These are phyloP conservation scores for Lipomyces sp. DNA, from an alignment of 805 yeast species.

Conservation along the genomic window DNA sequence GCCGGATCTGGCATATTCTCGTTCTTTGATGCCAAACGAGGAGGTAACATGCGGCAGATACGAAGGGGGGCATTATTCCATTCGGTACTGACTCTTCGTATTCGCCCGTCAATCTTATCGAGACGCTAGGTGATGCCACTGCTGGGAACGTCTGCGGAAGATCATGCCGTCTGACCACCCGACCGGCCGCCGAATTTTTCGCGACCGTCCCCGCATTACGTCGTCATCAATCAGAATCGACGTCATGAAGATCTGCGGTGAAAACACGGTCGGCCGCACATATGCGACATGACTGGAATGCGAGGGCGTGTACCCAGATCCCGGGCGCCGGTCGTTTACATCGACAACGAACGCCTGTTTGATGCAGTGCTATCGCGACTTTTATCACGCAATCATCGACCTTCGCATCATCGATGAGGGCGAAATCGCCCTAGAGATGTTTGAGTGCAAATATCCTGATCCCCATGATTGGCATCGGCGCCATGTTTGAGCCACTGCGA, in stretches of 20 bases:
- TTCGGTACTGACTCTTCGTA: too few relatives aligned
- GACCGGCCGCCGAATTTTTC: slow-evolving; percentile 70
- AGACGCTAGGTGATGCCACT: slow-evolving; percentile 71
- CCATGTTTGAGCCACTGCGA: slow-evolving; percentile 78
- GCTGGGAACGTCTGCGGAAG: slow-evolving; percentile 60
- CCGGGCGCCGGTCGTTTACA: slow-evolving; percentile 79
- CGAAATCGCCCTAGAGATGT: slow-evolving; percentile 79
- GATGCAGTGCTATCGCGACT: slow-evolving; percentile 91
- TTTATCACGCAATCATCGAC: slow-evolving; percentile 88
- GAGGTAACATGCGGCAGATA: too few relatives aligned
- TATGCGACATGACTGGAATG: slow-evolving; percentile 76
- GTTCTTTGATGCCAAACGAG: slow-evolving; percentile 42
- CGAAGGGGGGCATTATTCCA: too few relatives aligned
- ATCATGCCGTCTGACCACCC: slow-evolving; percentile 79
- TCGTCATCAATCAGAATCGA: slow-evolving; percentile 64
- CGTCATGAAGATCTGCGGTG: slow-evolving; percentile 55
- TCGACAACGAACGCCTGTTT: slow-evolving; percentile 90
- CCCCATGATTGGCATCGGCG: slow-evolving; percentile 94
- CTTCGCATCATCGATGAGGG: slow-evolving; percentile 91
- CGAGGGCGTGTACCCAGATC: slow-evolving; percentile 93
- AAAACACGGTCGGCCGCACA: slow-evolving; percentile 70
- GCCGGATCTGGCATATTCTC: slow-evolving; percentile 76
- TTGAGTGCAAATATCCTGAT: slow-evolving; percentile 91
- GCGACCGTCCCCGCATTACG: slow-evolving; percentile 81
- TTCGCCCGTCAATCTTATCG: slow-evolving; percentile 41